Evolutionary conservation across 345 rosid genomes (phyloP), one percentile per base, ranked within the genome.

Genomic region (Euphorbia lathyris): DNA sequence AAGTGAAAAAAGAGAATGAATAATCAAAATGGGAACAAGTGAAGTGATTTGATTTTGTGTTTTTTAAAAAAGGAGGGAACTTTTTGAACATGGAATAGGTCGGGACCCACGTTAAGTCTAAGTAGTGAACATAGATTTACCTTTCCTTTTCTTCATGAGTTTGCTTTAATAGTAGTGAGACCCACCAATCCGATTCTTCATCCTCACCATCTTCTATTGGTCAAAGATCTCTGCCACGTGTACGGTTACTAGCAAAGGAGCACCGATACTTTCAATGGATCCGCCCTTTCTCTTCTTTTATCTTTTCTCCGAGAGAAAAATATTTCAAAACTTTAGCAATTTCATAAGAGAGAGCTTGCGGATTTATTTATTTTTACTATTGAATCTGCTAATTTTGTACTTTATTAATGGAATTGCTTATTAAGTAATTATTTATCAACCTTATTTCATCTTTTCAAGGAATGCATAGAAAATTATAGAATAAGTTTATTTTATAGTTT

Each of bases 161-260:
- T 74, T 72, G 76, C 80, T 71, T 79, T 77, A 36, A 22, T 26
- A 69, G 69, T 7, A 4, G 20, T 68, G 75, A 74, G 71, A 50
- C 79, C 74, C 38, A 1, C 27, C 27, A 0, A 6, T 10, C 0
- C 13, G 20, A 69, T 25, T 30, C 10, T 13, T n/a, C 59, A 17
- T 8, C 25, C 56, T 66, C 77, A 6, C 22, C 79, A 51, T 50
- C 78, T 29, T 19, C 60, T 20, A 45, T 8, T 20, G 19, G 17
- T 55, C 30, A 65, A 20, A n/a, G 7, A 51, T 26, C 43, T 20
- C 4, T 17, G 25, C 25, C 64, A 70, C 48, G 45, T 63, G 72
- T 47, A 68, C n/a, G 63, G 20, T 25, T 8, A 16, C 7, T n/a
- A 69, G 26, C 23, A 30, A 69, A 47, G 68, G 68, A 72, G 58